Base-by-base conservation (phyloP, 83 land plant genomes). In the Picea mariana region DNA sequence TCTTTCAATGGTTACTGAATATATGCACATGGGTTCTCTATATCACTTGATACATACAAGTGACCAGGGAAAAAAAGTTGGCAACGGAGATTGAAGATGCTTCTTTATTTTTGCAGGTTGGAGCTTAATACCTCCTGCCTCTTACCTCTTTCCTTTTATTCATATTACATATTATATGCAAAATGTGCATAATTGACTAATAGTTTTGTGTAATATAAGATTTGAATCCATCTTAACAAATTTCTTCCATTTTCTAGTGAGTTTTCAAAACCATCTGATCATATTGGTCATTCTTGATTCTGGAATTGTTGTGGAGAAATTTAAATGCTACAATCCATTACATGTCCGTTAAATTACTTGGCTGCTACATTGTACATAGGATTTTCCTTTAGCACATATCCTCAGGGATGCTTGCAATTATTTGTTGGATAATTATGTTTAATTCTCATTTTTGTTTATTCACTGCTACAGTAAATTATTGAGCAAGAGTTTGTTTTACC, bases 11-110 rank as follows among this genome's bases (percentile, higher is more conserved):
- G 90, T 96, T 27, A 96, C 99, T 21, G 98, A 96, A 79, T 96
- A 96, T 87, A 95, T 96, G 97, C 98, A 95, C 73, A 90, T 91
- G 90, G 99, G 99, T 38, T 96, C 99, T 12, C 84, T 96, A 38
- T 93, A 95, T 72, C 87, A 87, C 69, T 81, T 96, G 59, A 89
- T 96, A 55, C 98, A 96, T 78, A 80, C 81, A 62, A 93, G 93
- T 83, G 99, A 90, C 63, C 92, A 92, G 84, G 94, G 96, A 68
- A 93, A 89, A 85, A 91, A 85, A 71, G 90, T 84, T 94, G 97
- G 97, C 90, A 97, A 24, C 85, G 92, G 80, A 93, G 93, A 83
- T 62, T 94, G 20, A 96, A 90, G 82, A 96, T 96, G 97, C 91
- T 96, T 61, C 89, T 91, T 64, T 97, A 96, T 83, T 95, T 96